phyloP scores from a whole-genome alignment of 2,329 filamentous ascomycete species.

The Fusarium newnesense region DNA sequence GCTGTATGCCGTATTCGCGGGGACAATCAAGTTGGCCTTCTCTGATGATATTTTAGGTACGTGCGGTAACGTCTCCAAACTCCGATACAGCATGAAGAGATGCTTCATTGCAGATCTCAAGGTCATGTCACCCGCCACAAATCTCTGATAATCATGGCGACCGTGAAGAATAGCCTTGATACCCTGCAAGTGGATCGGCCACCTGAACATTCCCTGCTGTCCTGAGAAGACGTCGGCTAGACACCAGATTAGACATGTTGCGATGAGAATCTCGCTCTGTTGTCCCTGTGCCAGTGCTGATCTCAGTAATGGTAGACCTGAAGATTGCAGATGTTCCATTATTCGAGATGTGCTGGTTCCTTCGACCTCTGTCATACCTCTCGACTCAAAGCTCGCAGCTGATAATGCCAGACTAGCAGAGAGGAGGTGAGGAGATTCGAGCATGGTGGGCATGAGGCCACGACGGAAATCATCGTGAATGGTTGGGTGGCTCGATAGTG shows the following conservation, averaged over 20 bases:
- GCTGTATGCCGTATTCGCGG: accelerated
- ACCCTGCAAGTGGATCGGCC: slow-evolving; percentile 42
- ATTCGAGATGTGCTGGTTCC: slow-evolving; percentile 33
- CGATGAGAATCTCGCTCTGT: slow-evolving; percentile 40
- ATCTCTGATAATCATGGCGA: background rate
- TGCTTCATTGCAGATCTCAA: slow-evolving; percentile 39
- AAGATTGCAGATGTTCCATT: slow-evolving; percentile 41
- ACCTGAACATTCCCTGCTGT: slow-evolving; percentile 34
- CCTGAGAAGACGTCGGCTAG: slow-evolving; percentile 43
- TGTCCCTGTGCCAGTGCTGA: slow-evolving; percentile 33
- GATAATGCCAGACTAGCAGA: slow-evolving; percentile 43
- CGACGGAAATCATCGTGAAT: slow-evolving; percentile 42
- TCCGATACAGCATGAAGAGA: slow-evolving; percentile 44
- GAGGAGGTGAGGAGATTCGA: slow-evolving; percentile 43
- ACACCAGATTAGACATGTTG: slow-evolving; percentile 46
- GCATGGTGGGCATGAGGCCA: slow-evolving; percentile 40
- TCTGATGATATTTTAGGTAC: slow-evolving; percentile 15
- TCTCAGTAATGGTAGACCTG: slow-evolving; percentile 39
- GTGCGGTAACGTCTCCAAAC: slow-evolving; percentile 43
- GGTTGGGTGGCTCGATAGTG: slow-evolving; percentile 41
- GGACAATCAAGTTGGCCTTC: accelerated
- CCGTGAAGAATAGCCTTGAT: slow-evolving; percentile 39
- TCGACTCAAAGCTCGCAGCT: slow-evolving; percentile 41
- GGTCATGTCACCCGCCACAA: background rate
- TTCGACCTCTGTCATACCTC: slow-evolving; percentile 36